Evolutionary conservation across 2,329 filamentous ascomycete species (phyloP).

Genomic region (Xylaria sp.): DNA sequence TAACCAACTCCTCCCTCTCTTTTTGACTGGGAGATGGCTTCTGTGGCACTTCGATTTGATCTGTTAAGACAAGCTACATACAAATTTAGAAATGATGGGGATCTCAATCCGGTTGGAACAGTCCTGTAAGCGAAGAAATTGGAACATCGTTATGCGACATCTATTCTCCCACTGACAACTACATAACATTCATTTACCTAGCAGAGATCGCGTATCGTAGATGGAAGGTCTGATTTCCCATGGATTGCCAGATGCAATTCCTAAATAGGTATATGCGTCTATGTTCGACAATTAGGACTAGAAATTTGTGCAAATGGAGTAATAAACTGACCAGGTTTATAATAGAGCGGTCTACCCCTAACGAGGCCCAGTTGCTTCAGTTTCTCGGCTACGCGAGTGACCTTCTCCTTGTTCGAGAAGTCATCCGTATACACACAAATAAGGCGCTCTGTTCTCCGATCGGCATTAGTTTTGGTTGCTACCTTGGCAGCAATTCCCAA

Average conservation of each 20-base stretch:
- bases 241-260: constrained; percentile 68
- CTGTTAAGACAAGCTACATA: constrained; percentile 24
- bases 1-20: constrained; percentile 3
- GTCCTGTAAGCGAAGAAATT: neutral
- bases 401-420: constrained; percentile 75
- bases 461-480: constrained; percentile 63
- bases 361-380: constrained; percentile 73
- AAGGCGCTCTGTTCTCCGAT: constrained; percentile 62
- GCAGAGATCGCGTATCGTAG: constrained; percentile 60
- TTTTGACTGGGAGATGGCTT: constrained; percentile 2
- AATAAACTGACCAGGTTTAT: constrained; percentile 73
- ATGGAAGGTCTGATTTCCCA: constrained; percentile 71
- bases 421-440: constrained; percentile 84
- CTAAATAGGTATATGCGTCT: constrained; percentile 77
- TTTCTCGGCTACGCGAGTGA: constrained; percentile 72
- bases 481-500: constrained; percentile 81
- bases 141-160: constrained; percentile 6
- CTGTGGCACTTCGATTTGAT: constrained; percentile 4
- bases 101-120: constrained; percentile 34
- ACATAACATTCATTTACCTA: constrained; percentile 43
- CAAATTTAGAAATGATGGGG: constrained; percentile 34
- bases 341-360: constrained; percentile 70
- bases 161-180: constrained; percentile 25
- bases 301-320: neutral
- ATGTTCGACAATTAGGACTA: constrained; percentile 19